These are phyloP conservation scores for Boletus fagicola DNA, from an alignment of 768 basidiomycete species.

Conservation along the genomic window DNA sequence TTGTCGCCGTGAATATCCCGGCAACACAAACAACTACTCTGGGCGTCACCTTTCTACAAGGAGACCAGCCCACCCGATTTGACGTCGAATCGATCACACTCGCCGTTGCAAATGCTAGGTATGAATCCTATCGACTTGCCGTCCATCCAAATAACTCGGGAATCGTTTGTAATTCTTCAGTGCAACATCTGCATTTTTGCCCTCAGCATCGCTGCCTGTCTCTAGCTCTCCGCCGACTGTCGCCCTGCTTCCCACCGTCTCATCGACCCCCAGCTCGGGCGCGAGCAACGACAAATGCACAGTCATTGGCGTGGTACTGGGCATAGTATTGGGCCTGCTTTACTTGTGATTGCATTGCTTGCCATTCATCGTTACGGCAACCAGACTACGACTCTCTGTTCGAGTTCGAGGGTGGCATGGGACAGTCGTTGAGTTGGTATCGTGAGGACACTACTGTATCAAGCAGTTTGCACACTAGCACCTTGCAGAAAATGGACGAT, in stretches of 20 bases:
- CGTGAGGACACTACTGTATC: background rate
- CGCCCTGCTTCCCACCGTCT: slow-evolving; percentile 4
- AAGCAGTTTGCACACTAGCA: background rate
- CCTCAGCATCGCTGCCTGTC: slow-evolving; percentile 21
- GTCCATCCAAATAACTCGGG: background rate
- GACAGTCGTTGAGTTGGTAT: background rate
- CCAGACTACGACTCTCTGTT: background rate
- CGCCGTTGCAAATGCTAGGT: slow-evolving; percentile 40
- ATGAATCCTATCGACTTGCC: slow-evolving; percentile 1
- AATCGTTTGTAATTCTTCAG: slow-evolving; percentile 9
- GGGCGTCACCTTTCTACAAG: slow-evolving; percentile 40
- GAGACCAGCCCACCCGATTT: slow-evolving; percentile 29
- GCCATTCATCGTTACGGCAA: slow-evolving; percentile 8
- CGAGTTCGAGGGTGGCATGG: background rate
- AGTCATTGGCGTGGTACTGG: slow-evolving; percentile 18
- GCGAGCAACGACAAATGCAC: slow-evolving; percentile 4
- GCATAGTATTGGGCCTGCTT: slow-evolving; percentile 13
- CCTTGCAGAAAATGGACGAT: background rate
- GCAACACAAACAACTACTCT: slow-evolving; percentile 42
- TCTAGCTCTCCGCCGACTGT: slow-evolving; percentile 24
- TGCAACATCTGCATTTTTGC: slow-evolving; percentile 29
- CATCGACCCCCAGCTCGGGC: slow-evolving; percentile 5
- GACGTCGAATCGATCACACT: slow-evolving; percentile 40
- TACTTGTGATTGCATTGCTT: slow-evolving; percentile 4
- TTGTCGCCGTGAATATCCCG: slow-evolving; percentile 40